A percentile compares a stretch with the other conserved stretches of the same genome.
Conservation (phyloP, 495 filamentous ascomycete genomes). For the Bryoglossum gracile region DNA sequence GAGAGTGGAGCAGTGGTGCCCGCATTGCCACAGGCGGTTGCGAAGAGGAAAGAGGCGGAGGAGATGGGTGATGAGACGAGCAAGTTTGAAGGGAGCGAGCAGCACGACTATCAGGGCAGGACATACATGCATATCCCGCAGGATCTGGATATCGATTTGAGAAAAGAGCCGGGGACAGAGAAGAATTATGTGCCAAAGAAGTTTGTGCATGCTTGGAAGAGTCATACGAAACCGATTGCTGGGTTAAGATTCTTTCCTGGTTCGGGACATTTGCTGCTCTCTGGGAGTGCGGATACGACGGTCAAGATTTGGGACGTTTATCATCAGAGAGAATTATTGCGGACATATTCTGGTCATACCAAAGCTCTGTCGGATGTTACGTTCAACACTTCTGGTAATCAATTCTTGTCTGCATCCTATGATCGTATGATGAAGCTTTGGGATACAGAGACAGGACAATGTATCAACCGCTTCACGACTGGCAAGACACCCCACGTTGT, state of each 20-base stretch:
- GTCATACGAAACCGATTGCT: constrained; percentile 79
- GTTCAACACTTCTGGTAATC: constrained; percentile 74
- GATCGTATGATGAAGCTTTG: constrained; percentile 94
- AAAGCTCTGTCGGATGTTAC: constrained; percentile 87
- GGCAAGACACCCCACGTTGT: constrained; percentile 94
- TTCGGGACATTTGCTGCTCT: constrained; percentile 82
- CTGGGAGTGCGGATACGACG: constrained; percentile 75
- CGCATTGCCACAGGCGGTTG: constrained; percentile 48
- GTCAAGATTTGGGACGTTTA: constrained; percentile 96
- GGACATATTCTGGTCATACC: constrained; percentile 82
- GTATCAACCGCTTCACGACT: constrained; percentile 76
- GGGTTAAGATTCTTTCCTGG: constrained; percentile 80
- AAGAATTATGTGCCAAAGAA: constrained; percentile 95
- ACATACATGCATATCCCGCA: constrained; percentile 97
- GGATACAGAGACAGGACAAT: constrained; percentile 93
- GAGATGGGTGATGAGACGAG: constrained; percentile 67
- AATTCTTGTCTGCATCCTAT: constrained; percentile 87
- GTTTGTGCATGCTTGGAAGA: constrained; percentile 79
- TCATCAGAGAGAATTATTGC: constrained; percentile 76
- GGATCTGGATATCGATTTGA: constrained; percentile 83
- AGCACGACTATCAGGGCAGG: constrained; percentile 85
- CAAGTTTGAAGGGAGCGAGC: constrained; percentile 76
- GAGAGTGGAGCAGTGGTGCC: constrained; percentile 44
- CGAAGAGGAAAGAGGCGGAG: constrained; percentile 50
- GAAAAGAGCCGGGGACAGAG: constrained; percentile 65